Evolutionary conservation across 2,329 filamentous ascomycete species (phyloP).

Genomic region (Paradendryphiella salina): DNA sequence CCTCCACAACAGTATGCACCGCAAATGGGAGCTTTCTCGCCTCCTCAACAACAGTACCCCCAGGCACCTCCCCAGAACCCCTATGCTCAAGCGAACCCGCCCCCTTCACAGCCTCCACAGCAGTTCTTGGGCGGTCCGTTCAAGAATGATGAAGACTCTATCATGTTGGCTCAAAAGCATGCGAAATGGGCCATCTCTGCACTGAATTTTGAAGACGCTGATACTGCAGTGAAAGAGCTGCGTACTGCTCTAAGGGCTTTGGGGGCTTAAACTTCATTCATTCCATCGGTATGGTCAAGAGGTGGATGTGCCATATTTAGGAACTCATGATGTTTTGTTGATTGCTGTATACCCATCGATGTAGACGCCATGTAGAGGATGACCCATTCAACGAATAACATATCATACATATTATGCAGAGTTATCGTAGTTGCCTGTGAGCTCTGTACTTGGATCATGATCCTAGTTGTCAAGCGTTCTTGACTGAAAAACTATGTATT

Average conservation of each 20-base stretch:
- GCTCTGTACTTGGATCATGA: background rate
- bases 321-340: background rate
- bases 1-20: slow-evolving; percentile 9
- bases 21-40: slow-evolving; percentile 9
- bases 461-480: too few relatives aligned
- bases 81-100: slow-evolving; percentile 24
- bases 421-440: background rate
- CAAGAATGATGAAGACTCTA: slow-evolving; percentile 67
- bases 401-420: background rate
- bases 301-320: background rate
- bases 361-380: background rate
- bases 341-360: slow-evolving; percentile 22
- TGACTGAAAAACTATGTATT: too few relatives aligned
- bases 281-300: background rate
- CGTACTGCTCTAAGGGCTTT: slow-evolving; percentile 71
- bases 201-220: slow-evolving; percentile 92
- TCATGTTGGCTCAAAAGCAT: slow-evolving; percentile 87
- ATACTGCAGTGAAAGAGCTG: slow-evolving; percentile 85
- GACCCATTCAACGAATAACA: background rate
- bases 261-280: slow-evolving; percentile 55
- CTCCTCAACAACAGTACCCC: slow-evolving; percentile 16
- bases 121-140: slow-evolving; percentile 48
- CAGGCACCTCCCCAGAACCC: slow-evolving; percentile 23
- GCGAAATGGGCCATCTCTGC: slow-evolving; percentile 97
- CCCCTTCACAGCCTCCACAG: slow-evolving; percentile 13